These are phyloP conservation scores for Tetrahymena elliotti DNA, from an alignment of 73 alveolate species.

Conservation along the genomic window DNA sequence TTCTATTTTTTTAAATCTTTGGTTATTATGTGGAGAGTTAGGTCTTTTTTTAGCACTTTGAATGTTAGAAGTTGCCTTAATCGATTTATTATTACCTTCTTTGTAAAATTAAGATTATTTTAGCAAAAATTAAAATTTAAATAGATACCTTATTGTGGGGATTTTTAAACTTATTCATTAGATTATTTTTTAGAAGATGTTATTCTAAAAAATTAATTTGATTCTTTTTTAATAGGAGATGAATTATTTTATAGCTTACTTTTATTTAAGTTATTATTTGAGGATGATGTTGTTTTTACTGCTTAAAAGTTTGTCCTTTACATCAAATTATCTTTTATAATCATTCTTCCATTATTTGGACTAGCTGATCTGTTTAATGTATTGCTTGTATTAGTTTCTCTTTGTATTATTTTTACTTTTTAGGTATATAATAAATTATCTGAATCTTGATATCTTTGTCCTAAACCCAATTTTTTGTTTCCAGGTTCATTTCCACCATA, in stretches of 20 bases:
- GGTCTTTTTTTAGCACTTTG: neutral
- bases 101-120: neutral
- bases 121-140: neutral
- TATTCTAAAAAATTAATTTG: neutral
- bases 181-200: neutral
- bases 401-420: neutral
- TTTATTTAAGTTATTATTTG: neutral
- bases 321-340: neutral
- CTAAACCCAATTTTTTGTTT: neutral
- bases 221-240: neutral
- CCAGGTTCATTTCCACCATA: neutral
- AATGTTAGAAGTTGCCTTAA: neutral
- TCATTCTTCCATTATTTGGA: neutral
- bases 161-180: neutral
- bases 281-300: neutral
- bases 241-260: neutral
- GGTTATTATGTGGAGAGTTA: neutral
- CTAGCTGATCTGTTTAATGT: neutral
- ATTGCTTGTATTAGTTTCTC: neutral
- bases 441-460: neutral
- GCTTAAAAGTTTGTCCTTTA: neutral
- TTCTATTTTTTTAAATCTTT: neutral
- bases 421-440: neutral
- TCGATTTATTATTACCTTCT: neutral
- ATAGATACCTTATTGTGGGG: neutral